Evolutionary conservation across 2,329 filamentous ascomycete species (phyloP), one percentile per base, ranked within the genome.

Genomic region (Xylariomycetidae sp.): DNA sequence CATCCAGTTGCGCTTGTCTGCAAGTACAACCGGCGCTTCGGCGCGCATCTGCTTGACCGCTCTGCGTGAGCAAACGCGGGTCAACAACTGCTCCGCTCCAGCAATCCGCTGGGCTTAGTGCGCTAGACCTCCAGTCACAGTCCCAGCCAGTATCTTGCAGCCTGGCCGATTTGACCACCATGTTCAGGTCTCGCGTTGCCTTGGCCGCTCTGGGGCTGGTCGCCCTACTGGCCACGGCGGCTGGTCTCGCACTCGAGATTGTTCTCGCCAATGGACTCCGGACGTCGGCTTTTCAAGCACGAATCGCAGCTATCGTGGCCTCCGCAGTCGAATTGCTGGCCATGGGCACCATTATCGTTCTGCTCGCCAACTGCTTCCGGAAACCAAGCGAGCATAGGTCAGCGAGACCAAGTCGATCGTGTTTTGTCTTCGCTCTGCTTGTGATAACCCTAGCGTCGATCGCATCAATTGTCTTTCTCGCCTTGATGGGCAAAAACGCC

Each of bases 381-480:
- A 40, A 42, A 20, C 48, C 41, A 32, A 39, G 39, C 29, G 35
- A 43, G 26, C 40, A 39, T 13, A 45, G 35, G 4, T 40, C 39
- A 13, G 50, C 40, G 23, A 53, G 44, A 10, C 36, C 51, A 26
- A 56, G 48, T 28, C 52, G 50, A 15, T 27, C 62, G 14, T 59
- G 58, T 56, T 63, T 68, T 29, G 47, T 45, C 13, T 34, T 37
- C 12, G 42, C 43, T 25, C 31, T 57, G 32, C 51, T 57, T 9
- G 43, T 61, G 6, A 70, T 65, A 25, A 44, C 72, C 8, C 35
- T 68, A 17, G 67, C 70, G 7, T 60, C 68, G 14, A 60, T 59
- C 3, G 50, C 67, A 4, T 72, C 69, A 13, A 56, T 68, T 30
- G 47, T 40, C 25, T 42, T 63, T 29, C 51, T 76, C 32, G 58